A percentile compares a stretch with the other conserved stretches of the same genome.
Evolutionary conservation across 2,329 filamentous ascomycete genomes (phyloP).

Genomic region (Clarireedia sp.): DNA sequence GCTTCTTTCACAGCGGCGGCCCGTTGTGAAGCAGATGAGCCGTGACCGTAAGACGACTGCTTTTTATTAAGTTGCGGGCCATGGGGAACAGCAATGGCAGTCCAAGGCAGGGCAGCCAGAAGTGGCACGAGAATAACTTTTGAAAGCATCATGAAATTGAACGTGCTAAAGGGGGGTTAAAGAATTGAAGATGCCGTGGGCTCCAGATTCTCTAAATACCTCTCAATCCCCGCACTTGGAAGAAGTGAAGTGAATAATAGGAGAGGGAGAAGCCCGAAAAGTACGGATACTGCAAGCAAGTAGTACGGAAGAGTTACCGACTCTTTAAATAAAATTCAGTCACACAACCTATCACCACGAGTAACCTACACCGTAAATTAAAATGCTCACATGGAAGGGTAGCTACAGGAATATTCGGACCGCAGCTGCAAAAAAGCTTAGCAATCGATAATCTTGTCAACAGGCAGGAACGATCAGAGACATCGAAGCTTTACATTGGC

Average conservation of each 20-base stretch:
- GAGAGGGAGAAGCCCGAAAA: background rate
- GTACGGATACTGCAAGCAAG: background rate
- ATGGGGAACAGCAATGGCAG: slow-evolving; percentile 18
- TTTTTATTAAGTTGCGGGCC: slow-evolving; percentile 3
- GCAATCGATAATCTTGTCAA: slow-evolving; percentile 10
- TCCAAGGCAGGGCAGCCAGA: slow-evolving; percentile 12
- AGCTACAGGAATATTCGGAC: slow-evolving; percentile 6
- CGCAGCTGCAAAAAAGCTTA: background rate
- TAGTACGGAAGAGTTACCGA: background rate
- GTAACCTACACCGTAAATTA: background rate
- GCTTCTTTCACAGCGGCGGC: slow-evolving; percentile 57
- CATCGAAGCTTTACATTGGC: slow-evolving; percentile 8
- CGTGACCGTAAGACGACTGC: slow-evolving; percentile 17
- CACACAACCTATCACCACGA: background rate
- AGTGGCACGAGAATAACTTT: slow-evolving; percentile 11
- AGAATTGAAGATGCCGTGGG: background rate
- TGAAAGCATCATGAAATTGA: slow-evolving; percentile 18
- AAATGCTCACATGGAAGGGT: slow-evolving; percentile 5
- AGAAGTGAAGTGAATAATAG: background rate
- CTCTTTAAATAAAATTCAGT: background rate
- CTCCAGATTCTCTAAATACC: too few relatives aligned
- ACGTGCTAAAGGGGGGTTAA: background rate
- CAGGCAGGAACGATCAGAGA: background rate
- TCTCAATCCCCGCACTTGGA: background rate
- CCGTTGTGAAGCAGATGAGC: slow-evolving; percentile 26